A percentile compares a stretch with the other conserved stretches of the same genome.
Conservation (phyloP, 108 stramenopile genomes). For the Discostella stelligeroides region DNA sequence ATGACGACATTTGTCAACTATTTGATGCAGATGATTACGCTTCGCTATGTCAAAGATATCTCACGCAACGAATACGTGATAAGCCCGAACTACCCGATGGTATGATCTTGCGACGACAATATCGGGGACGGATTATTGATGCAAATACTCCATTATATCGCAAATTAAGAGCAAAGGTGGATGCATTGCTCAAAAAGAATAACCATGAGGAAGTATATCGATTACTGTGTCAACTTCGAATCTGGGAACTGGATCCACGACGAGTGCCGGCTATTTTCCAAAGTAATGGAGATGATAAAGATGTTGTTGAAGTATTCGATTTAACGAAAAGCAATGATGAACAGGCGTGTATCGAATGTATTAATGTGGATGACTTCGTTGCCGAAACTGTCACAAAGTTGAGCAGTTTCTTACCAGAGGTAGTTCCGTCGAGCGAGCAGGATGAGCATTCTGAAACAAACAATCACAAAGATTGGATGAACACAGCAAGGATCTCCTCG, state of each 20-base stretch:
- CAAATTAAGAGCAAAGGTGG: slow-evolving; percentile 18
- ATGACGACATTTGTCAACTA: too few species aligned
- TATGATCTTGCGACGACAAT: slow-evolving; percentile 27
- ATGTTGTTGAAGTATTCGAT: slow-evolving; percentile 18
- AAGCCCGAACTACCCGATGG: slow-evolving; percentile 22
- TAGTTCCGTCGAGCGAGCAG: slow-evolving; percentile 2
- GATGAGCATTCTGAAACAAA: too few species aligned
- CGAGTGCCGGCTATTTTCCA: slow-evolving; percentile 13
- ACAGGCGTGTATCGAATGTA: neutral
- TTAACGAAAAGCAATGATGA: slow-evolving; percentile 21
- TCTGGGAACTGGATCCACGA: slow-evolving; percentile 31
- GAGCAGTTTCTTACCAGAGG: neutral
- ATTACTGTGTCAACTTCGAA: slow-evolving; percentile 26
- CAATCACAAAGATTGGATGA: too few species aligned
- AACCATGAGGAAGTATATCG: slow-evolving; percentile 20
- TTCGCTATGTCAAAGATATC: slow-evolving; percentile 22
- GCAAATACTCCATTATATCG: slow-evolving; percentile 18
- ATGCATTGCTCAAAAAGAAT: slow-evolving; percentile 11
- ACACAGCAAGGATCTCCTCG: too few species aligned
- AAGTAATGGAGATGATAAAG: slow-evolving; percentile 4
- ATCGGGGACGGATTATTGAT: slow-evolving; percentile 22
- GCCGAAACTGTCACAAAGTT: neutral
- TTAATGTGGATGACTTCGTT: slow-evolving; percentile 26
- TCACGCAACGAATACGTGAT: slow-evolving; percentile 16
- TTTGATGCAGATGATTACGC: slow-evolving; percentile 28